Evolutionary conservation across 306 rosid genomes (phyloP).

Genomic region (Prunus persica): Prunus_persica_NCBIv2 NC_034009.1:30488501-30489000

Average conservation of each 20-base stretch:
- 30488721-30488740: constrained; percentile 1
- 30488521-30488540: background rate
- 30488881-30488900: constrained; percentile 32
- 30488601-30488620: background rate
- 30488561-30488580: background rate
- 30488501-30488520: background rate
- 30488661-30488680: background rate
- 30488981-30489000: constrained; percentile 14
- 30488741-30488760: background rate
- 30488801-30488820: background rate
- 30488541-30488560: background rate
- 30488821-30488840: constrained; percentile 37
- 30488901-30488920: constrained; percentile 26
- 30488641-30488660: background rate
- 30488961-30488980: constrained; percentile 7
- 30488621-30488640: background rate
- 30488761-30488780: background rate
- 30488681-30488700: background rate
- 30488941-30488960: constrained; percentile 5
- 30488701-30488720: constrained; percentile 1
- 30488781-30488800: background rate
- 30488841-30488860: constrained; percentile 37
- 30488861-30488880: constrained; percentile 35
- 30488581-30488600: background rate
- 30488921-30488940: constrained; percentile 44